Percentiles rank a stretch among this genome's conserved stretches.
Evolutionary conservation across 1,284 basidiomycete genomes (phyloP).

Genomic region (Malassezia nana): DNA sequence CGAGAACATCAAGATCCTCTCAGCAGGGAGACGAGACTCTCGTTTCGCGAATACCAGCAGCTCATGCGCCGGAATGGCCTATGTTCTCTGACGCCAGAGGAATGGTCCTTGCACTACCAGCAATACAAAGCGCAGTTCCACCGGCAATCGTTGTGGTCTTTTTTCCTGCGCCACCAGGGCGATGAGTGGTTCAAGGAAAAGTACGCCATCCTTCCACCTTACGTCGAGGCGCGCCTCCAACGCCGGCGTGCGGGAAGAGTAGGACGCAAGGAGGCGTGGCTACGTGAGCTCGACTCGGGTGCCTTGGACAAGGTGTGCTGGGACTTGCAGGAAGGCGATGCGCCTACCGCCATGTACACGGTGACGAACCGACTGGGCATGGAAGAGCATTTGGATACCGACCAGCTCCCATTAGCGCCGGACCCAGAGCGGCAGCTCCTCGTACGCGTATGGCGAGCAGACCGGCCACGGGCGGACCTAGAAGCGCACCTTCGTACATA

Average conservation of each 20-base stretch:
- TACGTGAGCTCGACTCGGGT: slow-evolving; percentile 29
- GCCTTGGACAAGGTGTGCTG: slow-evolving; percentile 31
- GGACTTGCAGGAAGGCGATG: slow-evolving; percentile 22
- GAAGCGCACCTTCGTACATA: slow-evolving; percentile 27
- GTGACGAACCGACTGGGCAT: slow-evolving; percentile 15
- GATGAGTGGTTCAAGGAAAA: slow-evolving; percentile 41
- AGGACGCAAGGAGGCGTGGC: slow-evolving; percentile 33
- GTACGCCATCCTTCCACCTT: slow-evolving; percentile 25
- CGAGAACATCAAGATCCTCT: neutral
- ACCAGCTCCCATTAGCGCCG: slow-evolving; percentile 6
- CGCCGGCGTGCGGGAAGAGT: slow-evolving; percentile 27
- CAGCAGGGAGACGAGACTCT: neutral
- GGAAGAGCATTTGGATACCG: slow-evolving; percentile 19
- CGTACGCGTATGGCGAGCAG: slow-evolving; percentile 29
- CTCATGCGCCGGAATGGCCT: neutral
- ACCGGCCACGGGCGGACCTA: slow-evolving; percentile 24
- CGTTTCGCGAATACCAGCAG: neutral
- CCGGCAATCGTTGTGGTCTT: slow-evolving; percentile 25
- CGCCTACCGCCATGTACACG: neutral
- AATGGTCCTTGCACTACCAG: slow-evolving; percentile 19
- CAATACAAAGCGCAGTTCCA: slow-evolving; percentile 30
- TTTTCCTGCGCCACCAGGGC: slow-evolving; percentile 31
- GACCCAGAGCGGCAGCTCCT: slow-evolving; percentile 28
- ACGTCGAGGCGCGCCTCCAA: slow-evolving; percentile 17
- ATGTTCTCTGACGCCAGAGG: neutral